A percentile compares a stretch with the other conserved stretches of the same genome.
phyloP scores from a whole-genome alignment of 2,329 filamentous ascomycete species.

The Penicillium sp. region DNA sequence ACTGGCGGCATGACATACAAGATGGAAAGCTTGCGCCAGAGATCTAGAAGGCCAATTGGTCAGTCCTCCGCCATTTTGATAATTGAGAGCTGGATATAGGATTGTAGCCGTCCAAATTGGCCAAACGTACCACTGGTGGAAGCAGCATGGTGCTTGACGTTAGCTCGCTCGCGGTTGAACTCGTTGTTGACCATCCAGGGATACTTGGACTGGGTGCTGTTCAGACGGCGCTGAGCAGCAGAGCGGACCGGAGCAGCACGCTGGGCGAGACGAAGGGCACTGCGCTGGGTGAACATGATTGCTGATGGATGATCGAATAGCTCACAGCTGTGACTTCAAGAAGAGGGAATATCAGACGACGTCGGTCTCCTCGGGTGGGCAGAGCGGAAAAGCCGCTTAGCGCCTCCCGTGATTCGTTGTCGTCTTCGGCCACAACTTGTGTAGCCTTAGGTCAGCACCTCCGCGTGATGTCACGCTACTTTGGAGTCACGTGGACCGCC shows the following conservation, averaged over 20 bases:
- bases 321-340: constrained; percentile 21
- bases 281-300: constrained; percentile 69
- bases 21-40: constrained; percentile 95
- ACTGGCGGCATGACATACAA: constrained; percentile 69
- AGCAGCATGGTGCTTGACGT: constrained; percentile 88
- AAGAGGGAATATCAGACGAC: constrained; percentile 31
- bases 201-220: constrained; percentile 62
- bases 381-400: constrained; percentile 30
- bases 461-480: constrained; percentile 32
- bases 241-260: constrained; percentile 61
- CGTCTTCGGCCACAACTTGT: constrained; percentile 19
- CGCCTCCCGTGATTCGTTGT: constrained; percentile 37
- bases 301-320: constrained; percentile 13
- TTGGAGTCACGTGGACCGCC: constrained; percentile 25
- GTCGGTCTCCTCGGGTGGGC: constrained; percentile 31
- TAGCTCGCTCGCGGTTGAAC: constrained; percentile 90
- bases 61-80: constrained; percentile 22
- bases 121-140: constrained; percentile 75
- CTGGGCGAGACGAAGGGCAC: constrained; percentile 64
- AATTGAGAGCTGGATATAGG: not conserved
- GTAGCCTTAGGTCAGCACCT: constrained; percentile 25
- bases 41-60: constrained; percentile 61
- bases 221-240: constrained; percentile 71
- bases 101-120: constrained; percentile 16
- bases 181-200: constrained; percentile 78